Evolutionary conservation across 1,284 basidiomycete species (phyloP).

Genomic region (Neolentinus lepideus): DNA sequence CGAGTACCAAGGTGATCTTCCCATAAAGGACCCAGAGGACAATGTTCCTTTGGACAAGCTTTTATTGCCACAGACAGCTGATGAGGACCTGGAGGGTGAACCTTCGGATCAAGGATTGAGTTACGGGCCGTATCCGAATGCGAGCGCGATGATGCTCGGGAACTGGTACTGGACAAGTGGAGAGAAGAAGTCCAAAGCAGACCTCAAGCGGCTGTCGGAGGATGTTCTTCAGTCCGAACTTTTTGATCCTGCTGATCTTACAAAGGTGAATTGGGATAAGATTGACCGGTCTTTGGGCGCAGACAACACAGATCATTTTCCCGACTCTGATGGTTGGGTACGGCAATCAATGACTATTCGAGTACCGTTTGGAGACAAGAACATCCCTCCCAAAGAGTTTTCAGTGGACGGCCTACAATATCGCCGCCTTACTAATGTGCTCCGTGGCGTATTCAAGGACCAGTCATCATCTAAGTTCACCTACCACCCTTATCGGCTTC

Average conservation of each 20-base stretch:
- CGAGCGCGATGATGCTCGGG: neutral
- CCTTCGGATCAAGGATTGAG: neutral
- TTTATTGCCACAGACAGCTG: neutral
- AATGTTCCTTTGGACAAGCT: neutral
- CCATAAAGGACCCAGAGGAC: neutral
- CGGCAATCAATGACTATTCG: neutral
- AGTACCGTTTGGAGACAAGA: neutral
- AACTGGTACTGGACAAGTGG: neutral
- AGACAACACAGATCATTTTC: neutral
- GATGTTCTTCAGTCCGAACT: constrained; percentile 19
- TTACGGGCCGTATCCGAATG: neutral
- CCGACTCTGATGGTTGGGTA: neutral
- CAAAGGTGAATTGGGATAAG: neutral
- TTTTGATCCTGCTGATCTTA: constrained; percentile 15
- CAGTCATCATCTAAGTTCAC: constrained; percentile 9
- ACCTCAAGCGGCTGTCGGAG: constrained; percentile 21
- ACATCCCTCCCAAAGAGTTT: neutral
- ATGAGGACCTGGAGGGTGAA: neutral
- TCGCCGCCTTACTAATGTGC: neutral
- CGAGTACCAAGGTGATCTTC: neutral
- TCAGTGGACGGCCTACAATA: constrained; percentile 3
- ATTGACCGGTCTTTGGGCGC: neutral
- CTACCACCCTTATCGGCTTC: constrained; percentile 14
- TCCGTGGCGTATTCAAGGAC: neutral
- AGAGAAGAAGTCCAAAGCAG: constrained; percentile 17